phyloP scores from a whole-genome alignment of 2,329 filamentous ascomycete genomes.

The Penicillium sp. region DNA sequence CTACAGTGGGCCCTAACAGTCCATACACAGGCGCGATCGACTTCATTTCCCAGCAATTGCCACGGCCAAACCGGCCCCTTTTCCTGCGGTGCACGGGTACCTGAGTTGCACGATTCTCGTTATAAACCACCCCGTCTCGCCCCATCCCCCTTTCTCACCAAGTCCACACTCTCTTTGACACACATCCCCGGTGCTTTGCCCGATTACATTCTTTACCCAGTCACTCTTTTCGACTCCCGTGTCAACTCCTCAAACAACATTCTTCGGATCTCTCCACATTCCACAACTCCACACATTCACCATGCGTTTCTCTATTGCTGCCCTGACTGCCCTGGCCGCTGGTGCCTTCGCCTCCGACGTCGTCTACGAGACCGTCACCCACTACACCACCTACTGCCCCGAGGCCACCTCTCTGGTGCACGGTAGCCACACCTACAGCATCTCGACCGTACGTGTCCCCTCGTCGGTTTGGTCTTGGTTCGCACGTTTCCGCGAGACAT shows the following conservation, averaged over 20 bases:
- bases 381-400: conserved; percentile 71
- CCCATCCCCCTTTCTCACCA: conserved; percentile 11
- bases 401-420: conserved; percentile 62
- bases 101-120: conserved; percentile 17
- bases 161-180: conserved; percentile 21
- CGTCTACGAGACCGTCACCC: conserved; percentile 64
- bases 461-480: too few species aligned
- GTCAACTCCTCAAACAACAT: conserved; percentile 12
- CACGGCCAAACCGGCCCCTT: conserved; percentile 6
- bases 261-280: conserved; percentile 10
- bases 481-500: too few species aligned
- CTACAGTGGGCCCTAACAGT: neutral
- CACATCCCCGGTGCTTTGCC: conserved; percentile 15
- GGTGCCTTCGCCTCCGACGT: conserved; percentile 36
- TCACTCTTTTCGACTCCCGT: conserved; percentile 2
- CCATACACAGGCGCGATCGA: neutral
- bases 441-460: conserved; percentile 56
- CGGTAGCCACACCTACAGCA: conserved; percentile 65
- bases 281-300: conserved; percentile 31
- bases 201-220: conserved; percentile 26
- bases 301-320: conserved; percentile 52
- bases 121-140: conserved; percentile 13
- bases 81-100: conserved; percentile 20
- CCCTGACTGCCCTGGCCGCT: conserved; percentile 41
- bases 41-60: conserved; percentile 6